These are phyloP conservation scores for Neolentinus lepideus DNA, from an alignment of 1,284 basidiomycete genomes.

Conservation along the genomic window DNA sequence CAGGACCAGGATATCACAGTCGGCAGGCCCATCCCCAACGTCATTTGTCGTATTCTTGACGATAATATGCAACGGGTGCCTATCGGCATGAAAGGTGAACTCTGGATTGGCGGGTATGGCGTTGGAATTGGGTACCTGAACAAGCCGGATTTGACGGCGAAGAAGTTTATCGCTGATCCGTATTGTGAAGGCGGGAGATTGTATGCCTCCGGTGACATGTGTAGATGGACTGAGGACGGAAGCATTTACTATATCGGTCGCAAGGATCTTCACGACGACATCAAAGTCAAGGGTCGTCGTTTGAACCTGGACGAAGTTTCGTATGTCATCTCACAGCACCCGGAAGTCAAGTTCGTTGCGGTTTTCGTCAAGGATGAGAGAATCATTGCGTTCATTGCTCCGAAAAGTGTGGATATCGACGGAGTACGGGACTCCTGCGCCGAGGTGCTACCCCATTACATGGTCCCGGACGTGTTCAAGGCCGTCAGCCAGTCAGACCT, in stretches of 20 bases:
- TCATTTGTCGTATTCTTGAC: constrained; percentile 49
- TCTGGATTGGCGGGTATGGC: constrained; percentile 55
- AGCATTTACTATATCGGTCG: neutral
- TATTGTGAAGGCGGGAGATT: constrained; percentile 38
- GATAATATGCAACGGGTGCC: constrained; percentile 41
- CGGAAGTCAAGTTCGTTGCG: neutral
- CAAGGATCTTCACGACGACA: neutral
- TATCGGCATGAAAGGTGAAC: constrained; percentile 44
- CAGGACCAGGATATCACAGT: constrained; percentile 38
- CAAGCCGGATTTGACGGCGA: constrained; percentile 44
- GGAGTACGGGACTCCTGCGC: neutral
- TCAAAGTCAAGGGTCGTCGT: neutral
- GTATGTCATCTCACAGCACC: neutral
- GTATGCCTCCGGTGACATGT: neutral
- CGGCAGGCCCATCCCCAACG: constrained; percentile 52
- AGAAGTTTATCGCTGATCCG: constrained; percentile 42
- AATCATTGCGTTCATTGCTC: neutral
- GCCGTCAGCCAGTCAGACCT: constrained; percentile 11
- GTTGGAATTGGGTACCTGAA: constrained; percentile 48
- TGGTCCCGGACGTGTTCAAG: neutral
- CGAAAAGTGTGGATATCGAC: neutral
- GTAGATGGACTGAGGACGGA: neutral
- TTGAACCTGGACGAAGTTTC: neutral
- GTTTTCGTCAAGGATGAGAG: neutral
- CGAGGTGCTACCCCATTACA: neutral